phyloP scores from a whole-genome alignment of 2,329 filamentous ascomycete species.

The Neopestalotiopsis clavispora region DNA sequence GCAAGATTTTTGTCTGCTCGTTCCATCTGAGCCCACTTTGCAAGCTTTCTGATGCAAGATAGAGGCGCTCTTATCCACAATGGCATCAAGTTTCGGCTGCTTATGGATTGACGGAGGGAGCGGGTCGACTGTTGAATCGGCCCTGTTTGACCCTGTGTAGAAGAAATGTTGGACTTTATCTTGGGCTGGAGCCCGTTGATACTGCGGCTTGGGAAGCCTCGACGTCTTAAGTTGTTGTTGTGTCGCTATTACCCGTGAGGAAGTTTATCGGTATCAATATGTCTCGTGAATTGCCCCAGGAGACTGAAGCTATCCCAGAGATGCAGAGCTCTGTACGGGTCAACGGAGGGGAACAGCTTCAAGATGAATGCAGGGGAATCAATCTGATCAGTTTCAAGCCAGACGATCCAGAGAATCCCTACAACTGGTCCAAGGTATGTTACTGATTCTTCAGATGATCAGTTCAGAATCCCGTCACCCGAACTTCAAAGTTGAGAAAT shows the following conservation, averaged over 20 bases:
- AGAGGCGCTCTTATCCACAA: constrained; percentile 4
- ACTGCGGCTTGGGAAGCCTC: neutral
- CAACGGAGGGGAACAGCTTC: neutral
- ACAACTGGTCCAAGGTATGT: constrained; percentile 14
- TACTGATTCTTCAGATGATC: neutral
- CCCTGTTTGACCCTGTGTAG: neutral
- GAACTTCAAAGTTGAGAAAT: neutral
- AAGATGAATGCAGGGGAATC: neutral
- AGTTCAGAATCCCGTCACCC: neutral
- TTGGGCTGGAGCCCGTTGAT: neutral
- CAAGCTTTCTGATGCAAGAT: neutral
- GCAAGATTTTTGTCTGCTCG: constrained; percentile 1
- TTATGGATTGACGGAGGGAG: neutral
- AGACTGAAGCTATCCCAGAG: neutral
- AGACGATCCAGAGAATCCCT: constrained; percentile 8
- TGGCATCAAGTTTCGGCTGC: constrained; percentile 6
- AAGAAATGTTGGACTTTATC: neutral
- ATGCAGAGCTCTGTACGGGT: neutral
- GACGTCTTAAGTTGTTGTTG: neutral
- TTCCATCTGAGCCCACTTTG: constrained; percentile 13
- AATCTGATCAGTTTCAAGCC: neutral
- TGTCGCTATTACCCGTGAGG: no score
- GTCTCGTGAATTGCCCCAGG: neutral
- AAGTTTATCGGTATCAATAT: neutral
- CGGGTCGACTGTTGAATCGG: neutral